Conservation (phyloP, 306 rosid genomes). For the Cucurbita maxima region DNA sequence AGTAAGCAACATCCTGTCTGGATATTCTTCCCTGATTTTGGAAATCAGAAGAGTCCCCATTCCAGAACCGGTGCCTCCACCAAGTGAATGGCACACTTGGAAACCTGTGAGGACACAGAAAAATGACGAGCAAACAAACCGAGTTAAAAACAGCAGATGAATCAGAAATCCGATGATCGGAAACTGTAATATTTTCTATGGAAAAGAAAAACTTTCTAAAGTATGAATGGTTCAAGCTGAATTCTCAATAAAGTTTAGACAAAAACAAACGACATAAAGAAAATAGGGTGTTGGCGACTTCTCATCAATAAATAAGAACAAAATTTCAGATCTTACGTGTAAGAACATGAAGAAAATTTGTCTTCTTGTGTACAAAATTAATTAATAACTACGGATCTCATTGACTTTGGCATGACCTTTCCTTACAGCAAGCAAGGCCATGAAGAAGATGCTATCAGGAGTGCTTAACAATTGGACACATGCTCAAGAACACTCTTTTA, state of each 20-base stretch:
- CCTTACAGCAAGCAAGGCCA: neutral
- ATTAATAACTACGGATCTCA: neutral
- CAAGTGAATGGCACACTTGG: conserved; percentile 2
- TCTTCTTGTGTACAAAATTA: neutral
- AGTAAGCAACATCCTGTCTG: neutral
- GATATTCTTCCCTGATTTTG: neutral
- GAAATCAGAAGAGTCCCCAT: neutral
- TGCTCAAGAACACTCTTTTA: neutral
- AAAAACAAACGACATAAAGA: neutral
- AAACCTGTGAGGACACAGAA: neutral
- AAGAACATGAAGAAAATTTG: neutral
- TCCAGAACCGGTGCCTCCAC: conserved; percentile 1
- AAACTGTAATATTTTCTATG: neutral
- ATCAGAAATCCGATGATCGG: neutral
- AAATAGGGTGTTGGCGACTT: neutral
- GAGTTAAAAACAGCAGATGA: neutral
- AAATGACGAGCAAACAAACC: neutral
- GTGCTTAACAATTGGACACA: neutral
- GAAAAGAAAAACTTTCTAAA: neutral
- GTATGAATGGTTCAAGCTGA: neutral
- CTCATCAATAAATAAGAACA: neutral
- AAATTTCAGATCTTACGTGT: neutral
- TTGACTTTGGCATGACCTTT: neutral
- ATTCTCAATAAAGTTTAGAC: neutral
- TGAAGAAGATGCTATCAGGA: neutral